These are phyloP conservation scores for Penicillium tannophilum DNA, from an alignment of 495 filamentous ascomycete species.

Conservation along the genomic window DNA sequence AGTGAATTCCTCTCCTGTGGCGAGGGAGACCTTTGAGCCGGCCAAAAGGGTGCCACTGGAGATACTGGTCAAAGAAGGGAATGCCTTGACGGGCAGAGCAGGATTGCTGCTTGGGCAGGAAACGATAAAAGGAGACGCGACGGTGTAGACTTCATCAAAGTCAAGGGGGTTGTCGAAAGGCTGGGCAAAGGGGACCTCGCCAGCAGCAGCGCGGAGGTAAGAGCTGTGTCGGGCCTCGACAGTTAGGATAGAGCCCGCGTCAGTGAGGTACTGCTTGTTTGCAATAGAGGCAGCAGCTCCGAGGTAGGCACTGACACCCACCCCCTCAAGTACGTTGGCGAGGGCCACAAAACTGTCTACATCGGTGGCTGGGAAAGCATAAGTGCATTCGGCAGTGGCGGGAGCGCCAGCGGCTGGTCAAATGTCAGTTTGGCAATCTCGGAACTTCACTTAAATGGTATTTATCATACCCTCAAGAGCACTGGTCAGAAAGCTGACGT, in stretches of 20 bases:
- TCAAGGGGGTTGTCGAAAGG: slow-evolving; percentile 59
- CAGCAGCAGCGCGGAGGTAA: slow-evolving; percentile 54
- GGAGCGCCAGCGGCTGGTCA: slow-evolving; percentile 41
- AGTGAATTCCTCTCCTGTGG: slow-evolving; percentile 17
- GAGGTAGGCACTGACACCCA: slow-evolving; percentile 60
- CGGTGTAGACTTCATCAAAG: slow-evolving; percentile 60
- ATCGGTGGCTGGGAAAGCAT: slow-evolving; percentile 55
- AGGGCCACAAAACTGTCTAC: slow-evolving; percentile 50
- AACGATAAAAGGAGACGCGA: slow-evolving; percentile 60
- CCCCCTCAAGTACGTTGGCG: slow-evolving; percentile 56
- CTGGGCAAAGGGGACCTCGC: slow-evolving; percentile 53
- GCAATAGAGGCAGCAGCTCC: slow-evolving; percentile 62
- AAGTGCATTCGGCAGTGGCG: slow-evolving; percentile 57
- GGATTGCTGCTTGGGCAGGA: slow-evolving; percentile 58
- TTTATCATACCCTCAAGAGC: slow-evolving; percentile 43
- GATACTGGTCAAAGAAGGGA: slow-evolving; percentile 43
- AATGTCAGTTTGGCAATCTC: slow-evolving; percentile 2
- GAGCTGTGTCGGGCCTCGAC: slow-evolving; percentile 63
- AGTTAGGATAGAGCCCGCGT: slow-evolving; percentile 62
- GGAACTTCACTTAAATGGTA: neutral
- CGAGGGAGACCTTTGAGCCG: slow-evolving; percentile 17
- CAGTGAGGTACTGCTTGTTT: slow-evolving; percentile 55
- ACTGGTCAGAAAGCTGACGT: slow-evolving; percentile 57
- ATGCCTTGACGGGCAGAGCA: slow-evolving; percentile 60
- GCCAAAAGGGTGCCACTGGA: slow-evolving; percentile 15